Evolutionary conservation across 352 stramenopile species (phyloP), one percentile per base, ranked within the genome.

Genomic region (Phytophthora idaei): DNA sequence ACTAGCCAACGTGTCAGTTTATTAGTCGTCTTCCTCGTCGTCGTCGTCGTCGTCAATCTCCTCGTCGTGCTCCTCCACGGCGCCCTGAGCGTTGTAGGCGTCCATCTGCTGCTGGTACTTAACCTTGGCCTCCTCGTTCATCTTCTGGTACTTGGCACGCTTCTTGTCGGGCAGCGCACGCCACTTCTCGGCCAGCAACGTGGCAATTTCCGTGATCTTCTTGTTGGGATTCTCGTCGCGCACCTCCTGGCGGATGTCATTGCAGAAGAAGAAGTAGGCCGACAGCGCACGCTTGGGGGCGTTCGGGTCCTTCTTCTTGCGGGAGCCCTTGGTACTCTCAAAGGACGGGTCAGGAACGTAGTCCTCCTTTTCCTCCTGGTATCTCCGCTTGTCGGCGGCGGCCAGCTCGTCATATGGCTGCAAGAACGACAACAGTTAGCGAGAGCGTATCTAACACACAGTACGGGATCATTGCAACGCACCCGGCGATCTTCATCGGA

Each of bases 241-340:
- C 69, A 97, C 94, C 32, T 84, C 70, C 47, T 92, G 81, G 64
- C 93, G 87, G 70, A 97, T 97, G 46, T 96, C 92, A 68, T 98
- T 98, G 67, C 94, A 97, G 71, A 98, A 99, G 68, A 98, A 94
- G 37, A 99, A 92, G 76, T 98, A 98, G 1, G 96, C 90, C 21
- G 90, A 98, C 70, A 97, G 87, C 69, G 95, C 91, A 57, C 93
- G 89, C 88, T 99, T 99, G 28, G 96, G 96, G 5, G 94, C 94
- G 65, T 92, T 91, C 14, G 93, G 93, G 77, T 98, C 96, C 67
- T 98, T 98, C 66, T 90, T 96, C 78, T 93, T 94, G 64, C 85
- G 85, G 29, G 78, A 67, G 46, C 75, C 69, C 72, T 89, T 80
- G 54, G 78, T 61, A 11, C 74, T 42, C 73, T 94, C 85, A 42